phyloP scores from a whole-genome alignment of 495 filamentous ascomycete genomes.

The Aspergillus saccharolyticus region DNA sequence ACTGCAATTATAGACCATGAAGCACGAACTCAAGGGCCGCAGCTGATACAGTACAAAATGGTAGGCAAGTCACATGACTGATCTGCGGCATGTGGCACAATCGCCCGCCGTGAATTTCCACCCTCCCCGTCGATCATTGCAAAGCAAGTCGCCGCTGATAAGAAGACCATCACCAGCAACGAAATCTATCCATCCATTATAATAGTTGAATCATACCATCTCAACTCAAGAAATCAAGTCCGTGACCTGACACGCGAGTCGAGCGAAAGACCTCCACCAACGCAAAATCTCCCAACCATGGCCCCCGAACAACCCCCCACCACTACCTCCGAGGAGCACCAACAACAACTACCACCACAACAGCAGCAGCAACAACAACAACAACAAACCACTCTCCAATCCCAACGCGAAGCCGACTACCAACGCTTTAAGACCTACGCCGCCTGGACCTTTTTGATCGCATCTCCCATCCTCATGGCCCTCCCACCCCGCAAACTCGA shows the following conservation, averaged over 20 bases:
- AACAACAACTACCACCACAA: background rate
- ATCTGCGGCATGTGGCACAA: background rate
- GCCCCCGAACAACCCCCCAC: background rate
- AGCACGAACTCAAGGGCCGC: too few species aligned
- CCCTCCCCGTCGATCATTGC: too few species aligned
- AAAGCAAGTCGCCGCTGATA: background rate
- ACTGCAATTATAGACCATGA: too few species aligned
- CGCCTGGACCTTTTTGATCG: slow-evolving; percentile 59
- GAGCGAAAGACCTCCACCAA: too few species aligned
- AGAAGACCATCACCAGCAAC: background rate
- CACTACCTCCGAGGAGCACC: background rate
- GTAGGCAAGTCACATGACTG: background rate
- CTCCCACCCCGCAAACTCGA: slow-evolving; percentile 79
- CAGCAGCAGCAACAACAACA: background rate
- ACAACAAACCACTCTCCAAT: background rate
- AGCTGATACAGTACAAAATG: background rate
- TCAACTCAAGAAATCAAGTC: too few species aligned
- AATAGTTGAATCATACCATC: too few species aligned
- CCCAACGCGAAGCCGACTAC: slow-evolving; percentile 40
- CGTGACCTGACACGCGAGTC: too few species aligned
- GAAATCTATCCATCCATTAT: too few species aligned
- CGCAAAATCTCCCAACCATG: too few species aligned
- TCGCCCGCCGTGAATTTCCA: background rate
- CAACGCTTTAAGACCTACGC: slow-evolving; percentile 52
- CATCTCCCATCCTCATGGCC: slow-evolving; percentile 62